Conservation (phyloP, 208 protist genomes). For the Phytomonas francai region DNA sequence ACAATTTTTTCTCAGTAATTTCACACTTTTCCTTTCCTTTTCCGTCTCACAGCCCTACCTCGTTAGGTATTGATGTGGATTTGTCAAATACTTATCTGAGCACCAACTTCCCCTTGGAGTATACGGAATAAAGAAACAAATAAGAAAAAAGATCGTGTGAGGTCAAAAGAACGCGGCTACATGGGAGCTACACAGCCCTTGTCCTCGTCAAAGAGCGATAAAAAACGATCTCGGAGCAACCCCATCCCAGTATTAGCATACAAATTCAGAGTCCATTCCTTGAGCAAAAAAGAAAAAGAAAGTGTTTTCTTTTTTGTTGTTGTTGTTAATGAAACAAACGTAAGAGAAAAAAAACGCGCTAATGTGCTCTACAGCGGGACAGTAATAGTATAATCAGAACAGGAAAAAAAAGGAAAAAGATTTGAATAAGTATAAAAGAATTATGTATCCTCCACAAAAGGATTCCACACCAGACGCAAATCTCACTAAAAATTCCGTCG, state of each 20-base stretch:
- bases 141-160: constrained; percentile 7
- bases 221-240: not conserved
- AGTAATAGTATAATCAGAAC: not conserved
- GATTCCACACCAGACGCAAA: not conserved
- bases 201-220: not conserved
- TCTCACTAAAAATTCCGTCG: not conserved
- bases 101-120: not conserved
- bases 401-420: not conserved
- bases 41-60: not conserved
- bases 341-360: not conserved
- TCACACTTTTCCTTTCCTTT: not conserved
- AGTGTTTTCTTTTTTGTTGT: not conserved
- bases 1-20: not conserved
- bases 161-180: constrained; percentile 12
- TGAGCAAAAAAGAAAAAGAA: not conserved
- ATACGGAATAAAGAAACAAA: not conserved
- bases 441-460: not conserved
- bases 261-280: not conserved
- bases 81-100: not conserved
- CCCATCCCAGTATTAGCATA: not conserved
- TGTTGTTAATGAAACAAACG: not conserved
- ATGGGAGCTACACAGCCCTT: constrained; percentile 9
- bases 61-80: not conserved
- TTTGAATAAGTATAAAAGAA: not conserved
- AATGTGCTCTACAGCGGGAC: not conserved